Percentiles rank a stretch among this genome's conserved stretches.
phyloP scores from a whole-genome alignment of 2,329 filamentous ascomycete genomes.

The Chaetomium sp. region DNA sequence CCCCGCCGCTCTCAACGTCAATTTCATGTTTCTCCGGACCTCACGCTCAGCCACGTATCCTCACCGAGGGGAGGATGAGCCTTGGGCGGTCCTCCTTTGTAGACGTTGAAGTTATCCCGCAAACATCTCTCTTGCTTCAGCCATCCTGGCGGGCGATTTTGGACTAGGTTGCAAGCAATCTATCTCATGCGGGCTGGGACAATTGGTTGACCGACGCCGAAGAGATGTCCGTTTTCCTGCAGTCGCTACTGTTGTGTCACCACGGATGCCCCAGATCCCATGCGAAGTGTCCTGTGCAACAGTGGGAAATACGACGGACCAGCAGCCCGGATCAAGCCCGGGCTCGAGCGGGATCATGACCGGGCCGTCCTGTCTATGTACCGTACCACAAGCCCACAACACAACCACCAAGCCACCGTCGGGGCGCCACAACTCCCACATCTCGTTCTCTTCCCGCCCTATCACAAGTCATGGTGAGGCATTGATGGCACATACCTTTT shows the following conservation, averaged over 20 bases:
- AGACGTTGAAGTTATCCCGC: not conserved
- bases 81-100: not conserved
- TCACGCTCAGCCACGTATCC: not conserved
- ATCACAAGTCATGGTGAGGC: not conserved
- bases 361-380: constrained; percentile 24
- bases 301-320: not conserved
- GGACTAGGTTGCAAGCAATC: not conserved
- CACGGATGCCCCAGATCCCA: not conserved
- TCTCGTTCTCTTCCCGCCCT: not conserved
- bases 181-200: not conserved
- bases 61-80: not conserved
- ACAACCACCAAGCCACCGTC: constrained; percentile 15
- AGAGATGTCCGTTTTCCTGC: not conserved
- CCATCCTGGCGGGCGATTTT: not conserved
- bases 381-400: constrained; percentile 6
- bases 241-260: constrained; percentile 1
- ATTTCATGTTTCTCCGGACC: not conserved
- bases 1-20: not conserved
- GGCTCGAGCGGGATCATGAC: not conserved
- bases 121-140: not conserved
- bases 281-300: not conserved
- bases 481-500: not conserved
- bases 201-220: constrained; percentile 1
- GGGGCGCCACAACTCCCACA: constrained; percentile 10
- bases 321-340: constrained; percentile 1